These are phyloP conservation scores for Cyclocybe aegerita DNA, from an alignment of 768 basidiomycete genomes.

Conservation along the genomic window DNA sequence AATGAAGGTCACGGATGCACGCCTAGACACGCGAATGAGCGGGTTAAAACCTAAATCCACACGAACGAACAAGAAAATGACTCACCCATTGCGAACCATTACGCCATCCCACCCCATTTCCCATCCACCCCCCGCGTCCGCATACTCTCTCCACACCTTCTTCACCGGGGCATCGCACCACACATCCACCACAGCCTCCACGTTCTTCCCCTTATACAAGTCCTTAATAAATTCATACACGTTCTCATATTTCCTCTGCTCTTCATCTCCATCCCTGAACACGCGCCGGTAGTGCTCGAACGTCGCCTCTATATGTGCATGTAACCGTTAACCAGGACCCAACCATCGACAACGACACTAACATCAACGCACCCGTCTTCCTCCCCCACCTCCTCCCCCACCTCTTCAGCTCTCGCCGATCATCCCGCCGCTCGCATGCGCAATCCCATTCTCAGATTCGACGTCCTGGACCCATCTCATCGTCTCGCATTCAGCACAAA, in stretches of 20 bases:
- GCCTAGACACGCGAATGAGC: slow-evolving; percentile 37
- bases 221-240: slow-evolving; percentile 66
- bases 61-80: slow-evolving; percentile 1
- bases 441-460: no score
- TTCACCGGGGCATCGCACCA: slow-evolving; percentile 82
- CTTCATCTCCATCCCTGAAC: slow-evolving; percentile 38
- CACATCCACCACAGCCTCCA: slow-evolving; percentile 75
- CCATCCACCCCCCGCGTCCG: slow-evolving; percentile 57
- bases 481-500: no score
- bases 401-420: no score
- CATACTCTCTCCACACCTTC: slow-evolving; percentile 62
- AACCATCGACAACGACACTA: no score
- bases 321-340: no score
- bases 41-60: not conserved
- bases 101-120: slow-evolving; percentile 64
- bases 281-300: slow-evolving; percentile 57
- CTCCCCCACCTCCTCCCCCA: no score
- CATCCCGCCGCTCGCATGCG: no score
- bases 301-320: slow-evolving; percentile 74
- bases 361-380: no score
- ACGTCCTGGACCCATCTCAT: no score
- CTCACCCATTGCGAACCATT: slow-evolving; percentile 82
- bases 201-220: slow-evolving; percentile 53
- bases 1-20: slow-evolving; percentile 61
- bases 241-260: slow-evolving; percentile 40